Base-by-base conservation (phyloP, 805 yeast genomes). In the Barnettozyma wickerhamii region DNA sequence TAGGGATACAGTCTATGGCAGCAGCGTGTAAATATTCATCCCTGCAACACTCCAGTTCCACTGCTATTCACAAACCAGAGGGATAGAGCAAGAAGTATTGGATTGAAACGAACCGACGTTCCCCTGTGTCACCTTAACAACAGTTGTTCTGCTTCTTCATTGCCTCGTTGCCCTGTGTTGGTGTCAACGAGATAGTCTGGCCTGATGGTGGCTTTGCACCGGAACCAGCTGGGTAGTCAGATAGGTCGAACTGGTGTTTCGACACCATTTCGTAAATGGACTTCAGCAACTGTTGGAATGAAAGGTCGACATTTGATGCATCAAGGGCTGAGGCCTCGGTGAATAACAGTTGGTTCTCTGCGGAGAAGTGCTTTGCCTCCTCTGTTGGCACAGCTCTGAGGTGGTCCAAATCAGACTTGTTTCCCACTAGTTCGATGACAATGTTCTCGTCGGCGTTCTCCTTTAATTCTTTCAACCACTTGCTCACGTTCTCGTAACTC, bases 311-410 rank as follows among this genome's bases (percentile, higher is more conserved):
- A 63, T 93, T 93, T 58, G 91, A 95, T 33, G 95, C 83, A 53
- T 87, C 87, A 48, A 93, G 74, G 20, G 98, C 99, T 46, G 95
- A 83, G 13, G 98, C 95, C 71, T 93, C 99, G 34, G 96, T 91
- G 62, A 93, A 93, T 56, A 93, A 71, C 55, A 93, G 73, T 62
- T 79, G 86, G 69, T 93, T 90, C 65, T 93, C 97, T 45, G 85
- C 78, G 30, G 96, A 96, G 68, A 90, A 90, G 58, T 83, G 85
- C 65, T 82, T 84, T 45, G 98, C 99, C 66, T 93, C 99, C 44
- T 93, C 98, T 24, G 97, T 90, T 45, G 98, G 96, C 17, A 93
- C 96, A 0, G 96, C 96, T 58, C 99, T 79, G 59, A 89, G 71
- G 65, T 91, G 97, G 52, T 82, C 86, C 62, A 89, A 72, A 71